Percentiles rank a stretch among this genome's conserved stretches.
Conservation (phyloP, 257 asterid genomes). For the Echium plantagineum region DNA sequence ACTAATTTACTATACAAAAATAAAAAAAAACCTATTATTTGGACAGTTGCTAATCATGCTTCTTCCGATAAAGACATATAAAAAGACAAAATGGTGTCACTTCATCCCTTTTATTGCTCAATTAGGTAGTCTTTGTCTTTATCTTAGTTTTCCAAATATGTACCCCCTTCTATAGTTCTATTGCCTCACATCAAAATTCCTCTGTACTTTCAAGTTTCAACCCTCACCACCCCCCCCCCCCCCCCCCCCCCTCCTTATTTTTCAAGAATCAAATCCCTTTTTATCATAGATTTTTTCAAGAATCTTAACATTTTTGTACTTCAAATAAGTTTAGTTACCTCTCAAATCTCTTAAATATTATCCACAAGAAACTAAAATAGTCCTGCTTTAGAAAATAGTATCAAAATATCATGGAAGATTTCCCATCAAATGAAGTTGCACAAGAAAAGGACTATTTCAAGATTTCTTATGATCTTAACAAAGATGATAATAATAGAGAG, state of each 20-base stretch:
- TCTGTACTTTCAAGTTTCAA: too few species aligned
- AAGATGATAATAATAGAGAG: not conserved
- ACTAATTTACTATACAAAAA: too few species aligned
- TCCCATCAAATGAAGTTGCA: too few species aligned
- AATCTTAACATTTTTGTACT: not conserved
- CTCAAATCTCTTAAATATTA: not conserved
- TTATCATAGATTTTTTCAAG: not conserved
- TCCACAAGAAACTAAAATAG: not conserved
- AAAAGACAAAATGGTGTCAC: not conserved
- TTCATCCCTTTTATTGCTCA: not conserved
- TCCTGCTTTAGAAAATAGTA: too few species aligned
- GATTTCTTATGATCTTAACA: not conserved
- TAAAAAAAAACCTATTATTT: too few species aligned
- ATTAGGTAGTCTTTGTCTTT: not conserved
- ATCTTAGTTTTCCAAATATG: not conserved
- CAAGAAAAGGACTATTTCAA: too few species aligned
- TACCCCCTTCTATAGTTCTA: too few species aligned
- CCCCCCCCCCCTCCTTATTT: not conserved
- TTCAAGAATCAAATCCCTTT: not conserved
- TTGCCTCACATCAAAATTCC: too few species aligned
- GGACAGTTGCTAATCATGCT: not conserved
- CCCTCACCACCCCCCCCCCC: too few species aligned
- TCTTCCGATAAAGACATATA: not conserved
- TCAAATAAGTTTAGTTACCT: not conserved
- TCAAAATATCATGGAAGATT: not conserved